Evolutionary conservation across 2,329 filamentous ascomycete genomes (phyloP).

Genomic region (Hymenoscyphus occultus): DNA sequence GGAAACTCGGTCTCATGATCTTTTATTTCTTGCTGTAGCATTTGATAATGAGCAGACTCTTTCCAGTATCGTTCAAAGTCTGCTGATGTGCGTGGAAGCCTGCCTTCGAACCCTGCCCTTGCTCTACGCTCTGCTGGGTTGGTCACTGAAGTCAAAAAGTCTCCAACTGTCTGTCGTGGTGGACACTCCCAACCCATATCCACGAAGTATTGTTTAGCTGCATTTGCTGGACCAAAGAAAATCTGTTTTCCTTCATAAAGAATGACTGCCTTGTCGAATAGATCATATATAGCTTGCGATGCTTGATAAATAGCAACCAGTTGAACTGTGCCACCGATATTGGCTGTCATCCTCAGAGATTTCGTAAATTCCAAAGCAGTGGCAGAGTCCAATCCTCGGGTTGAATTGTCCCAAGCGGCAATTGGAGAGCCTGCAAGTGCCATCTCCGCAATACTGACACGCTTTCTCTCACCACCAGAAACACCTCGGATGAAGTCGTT

Average conservation of each 20-base stretch:
- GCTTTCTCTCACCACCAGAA: slow-evolving; percentile 70
- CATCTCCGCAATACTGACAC: slow-evolving; percentile 79
- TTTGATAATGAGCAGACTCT: slow-evolving; percentile 44
- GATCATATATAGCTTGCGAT: slow-evolving; percentile 64
- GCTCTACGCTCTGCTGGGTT: slow-evolving; percentile 58
- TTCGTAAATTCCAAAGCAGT: slow-evolving; percentile 73
- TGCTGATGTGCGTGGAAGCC: slow-evolving; percentile 52
- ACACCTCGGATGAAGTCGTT: slow-evolving; percentile 70
- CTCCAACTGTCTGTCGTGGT: slow-evolving; percentile 52
- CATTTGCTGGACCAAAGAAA: slow-evolving; percentile 64
- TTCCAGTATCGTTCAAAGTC: slow-evolving; percentile 55
- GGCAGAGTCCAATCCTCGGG: slow-evolving; percentile 69
- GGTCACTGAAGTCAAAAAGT: slow-evolving; percentile 77
- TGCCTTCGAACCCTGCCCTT: slow-evolving; percentile 54
- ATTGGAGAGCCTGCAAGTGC: slow-evolving; percentile 53
- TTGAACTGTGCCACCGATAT: slow-evolving; percentile 61
- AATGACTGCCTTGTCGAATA: slow-evolving; percentile 67
- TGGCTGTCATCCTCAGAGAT: slow-evolving; percentile 61
- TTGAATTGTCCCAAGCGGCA: slow-evolving; percentile 41
- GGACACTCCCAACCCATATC: slow-evolving; percentile 68
- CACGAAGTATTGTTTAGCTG: slow-evolving; percentile 68
- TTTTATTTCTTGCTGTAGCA: slow-evolving; percentile 46
- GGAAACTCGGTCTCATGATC: slow-evolving; percentile 48
- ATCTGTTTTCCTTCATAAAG: slow-evolving; percentile 68
- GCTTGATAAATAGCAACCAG: slow-evolving; percentile 73